phyloP scores from a whole-genome alignment of 2,329 filamentous ascomycete species.

The Paecilomyces fulvus region DNA sequence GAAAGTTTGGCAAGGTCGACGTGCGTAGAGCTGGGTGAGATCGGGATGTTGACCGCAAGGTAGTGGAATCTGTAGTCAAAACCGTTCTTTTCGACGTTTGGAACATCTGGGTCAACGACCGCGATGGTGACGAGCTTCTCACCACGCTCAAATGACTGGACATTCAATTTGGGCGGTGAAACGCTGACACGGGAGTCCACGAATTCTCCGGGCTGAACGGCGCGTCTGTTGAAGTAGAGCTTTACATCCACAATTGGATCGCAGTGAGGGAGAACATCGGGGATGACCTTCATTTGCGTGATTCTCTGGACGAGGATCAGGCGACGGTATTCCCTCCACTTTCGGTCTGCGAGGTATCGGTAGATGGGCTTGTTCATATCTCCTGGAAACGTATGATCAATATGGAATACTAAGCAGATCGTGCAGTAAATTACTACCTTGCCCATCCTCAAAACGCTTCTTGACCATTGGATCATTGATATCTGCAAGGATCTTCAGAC shows the following conservation, averaged over 20 bases:
- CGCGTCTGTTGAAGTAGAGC: slow-evolving; percentile 65
- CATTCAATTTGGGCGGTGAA: slow-evolving; percentile 61
- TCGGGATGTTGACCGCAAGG: slow-evolving; percentile 65
- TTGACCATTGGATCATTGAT: slow-evolving; percentile 94
- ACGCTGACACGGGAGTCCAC: slow-evolving; percentile 69
- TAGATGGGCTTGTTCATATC: slow-evolving; percentile 98
- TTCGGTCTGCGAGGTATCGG: slow-evolving; percentile 73
- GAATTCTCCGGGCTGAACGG: slow-evolving; percentile 67
- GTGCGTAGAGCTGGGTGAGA: slow-evolving; percentile 52
- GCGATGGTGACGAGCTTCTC: slow-evolving; percentile 75
- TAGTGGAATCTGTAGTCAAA: slow-evolving; percentile 83
- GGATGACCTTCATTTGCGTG: slow-evolving; percentile 74
- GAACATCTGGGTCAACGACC: slow-evolving; percentile 85
- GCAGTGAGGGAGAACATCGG: slow-evolving; percentile 75
- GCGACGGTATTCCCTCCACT: slow-evolving; percentile 79
- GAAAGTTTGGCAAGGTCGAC: slow-evolving; percentile 58
- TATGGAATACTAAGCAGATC: slow-evolving; percentile 1
- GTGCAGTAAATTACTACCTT: slow-evolving; percentile 50
- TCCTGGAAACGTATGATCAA: slow-evolving; percentile 44
- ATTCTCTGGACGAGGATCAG: slow-evolving; percentile 78
- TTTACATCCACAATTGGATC: slow-evolving; percentile 72
- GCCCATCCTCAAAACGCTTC: slow-evolving; percentile 84
- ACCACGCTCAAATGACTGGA: slow-evolving; percentile 78
- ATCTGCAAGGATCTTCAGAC: slow-evolving; percentile 80
- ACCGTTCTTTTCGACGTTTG: slow-evolving; percentile 62